These are phyloP conservation scores for Hibiscus tridactylites DNA, from an alignment of 345 rosid species.

Conservation along the genomic window DNA sequence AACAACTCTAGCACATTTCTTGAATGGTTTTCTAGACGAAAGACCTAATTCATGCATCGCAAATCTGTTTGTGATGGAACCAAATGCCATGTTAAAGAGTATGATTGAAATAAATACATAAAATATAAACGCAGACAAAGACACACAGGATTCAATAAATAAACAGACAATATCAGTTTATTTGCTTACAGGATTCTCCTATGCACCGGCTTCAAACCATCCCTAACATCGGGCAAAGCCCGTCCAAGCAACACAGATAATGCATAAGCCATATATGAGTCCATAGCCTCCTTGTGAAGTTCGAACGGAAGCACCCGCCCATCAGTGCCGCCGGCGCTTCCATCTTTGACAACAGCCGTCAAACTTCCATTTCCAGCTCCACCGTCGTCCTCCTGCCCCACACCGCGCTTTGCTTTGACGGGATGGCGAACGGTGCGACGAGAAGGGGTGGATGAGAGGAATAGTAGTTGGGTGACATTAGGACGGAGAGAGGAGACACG, in stretches of 20 bases:
- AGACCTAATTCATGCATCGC: constrained; percentile 97
- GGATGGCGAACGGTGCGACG: background rate
- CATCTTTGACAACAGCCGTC: constrained; percentile 24
- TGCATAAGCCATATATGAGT: constrained; percentile 83
- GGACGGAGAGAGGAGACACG: constrained; percentile 23
- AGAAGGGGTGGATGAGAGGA: constrained; percentile 27
- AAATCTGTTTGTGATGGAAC: constrained; percentile 31
- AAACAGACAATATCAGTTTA: background rate
- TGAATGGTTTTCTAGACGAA: constrained; percentile 80
- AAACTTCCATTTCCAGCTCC: constrained; percentile 40
- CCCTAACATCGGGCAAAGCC: constrained; percentile 89
- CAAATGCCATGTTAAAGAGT: background rate
- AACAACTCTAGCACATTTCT: constrained; percentile 97
- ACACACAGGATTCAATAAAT: background rate
- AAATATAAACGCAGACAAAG: background rate
- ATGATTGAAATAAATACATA: background rate
- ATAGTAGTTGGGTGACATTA: constrained; percentile 25
- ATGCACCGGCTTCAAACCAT: constrained; percentile 93
- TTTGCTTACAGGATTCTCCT: constrained; percentile 73
- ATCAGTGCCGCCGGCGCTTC: constrained; percentile 9
- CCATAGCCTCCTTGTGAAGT: constrained; percentile 89
- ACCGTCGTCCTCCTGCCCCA: constrained; percentile 3
- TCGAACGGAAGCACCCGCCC: constrained; percentile 51
- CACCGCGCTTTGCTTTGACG: constrained; percentile 21
- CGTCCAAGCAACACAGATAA: constrained; percentile 93